These are phyloP conservation scores for Candida mesenterica DNA, from an alignment of 1,139 yeast species.

Conservation along the genomic window DNA sequence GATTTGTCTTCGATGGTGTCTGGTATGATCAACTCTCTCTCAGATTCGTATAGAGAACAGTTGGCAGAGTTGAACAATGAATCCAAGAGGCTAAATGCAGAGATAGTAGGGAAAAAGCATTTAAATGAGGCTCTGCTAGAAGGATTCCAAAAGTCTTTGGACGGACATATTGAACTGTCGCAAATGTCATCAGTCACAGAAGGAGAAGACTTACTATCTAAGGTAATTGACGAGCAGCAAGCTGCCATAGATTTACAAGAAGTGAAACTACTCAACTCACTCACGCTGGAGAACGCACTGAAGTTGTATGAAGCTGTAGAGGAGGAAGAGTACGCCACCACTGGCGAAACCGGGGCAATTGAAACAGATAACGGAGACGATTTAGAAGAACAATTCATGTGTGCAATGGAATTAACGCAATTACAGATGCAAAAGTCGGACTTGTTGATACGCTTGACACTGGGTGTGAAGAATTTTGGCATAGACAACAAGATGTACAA, in stretches of 20 bases:
- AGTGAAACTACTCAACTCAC: conserved; percentile 24
- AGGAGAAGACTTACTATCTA: conserved; percentile 25
- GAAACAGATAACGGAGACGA: conserved; percentile 15
- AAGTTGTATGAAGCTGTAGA: conserved; percentile 56
- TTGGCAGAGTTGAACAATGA: conserved; percentile 22
- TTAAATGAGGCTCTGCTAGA: conserved; percentile 18
- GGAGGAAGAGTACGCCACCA: conserved; percentile 36
- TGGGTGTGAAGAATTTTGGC: conserved; percentile 37
- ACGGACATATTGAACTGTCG: conserved; percentile 5
- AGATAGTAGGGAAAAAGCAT: conserved; percentile 19
- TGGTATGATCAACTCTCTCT: conserved; percentile 45
- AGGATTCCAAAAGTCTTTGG: conserved; percentile 10
- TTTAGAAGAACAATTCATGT: conserved; percentile 22
- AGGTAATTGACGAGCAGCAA: conserved; percentile 22
- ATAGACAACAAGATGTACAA: conserved; percentile 64
- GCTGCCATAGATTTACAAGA: conserved; percentile 36
- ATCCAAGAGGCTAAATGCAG: conserved; percentile 18
- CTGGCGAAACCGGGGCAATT: conserved; percentile 8
- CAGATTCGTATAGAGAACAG: conserved; percentile 37
- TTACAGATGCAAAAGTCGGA: conserved; percentile 53
- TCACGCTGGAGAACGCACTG: conserved; percentile 23
- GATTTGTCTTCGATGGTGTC: conserved; percentile 39
- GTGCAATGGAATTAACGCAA: conserved; percentile 46
- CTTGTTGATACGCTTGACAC: conserved; percentile 38
- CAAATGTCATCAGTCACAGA: conserved; percentile 27